Evolutionary conservation across 164 flowering plant species (phyloP).

Genomic region (Aristolochia fimbriata): DNA sequence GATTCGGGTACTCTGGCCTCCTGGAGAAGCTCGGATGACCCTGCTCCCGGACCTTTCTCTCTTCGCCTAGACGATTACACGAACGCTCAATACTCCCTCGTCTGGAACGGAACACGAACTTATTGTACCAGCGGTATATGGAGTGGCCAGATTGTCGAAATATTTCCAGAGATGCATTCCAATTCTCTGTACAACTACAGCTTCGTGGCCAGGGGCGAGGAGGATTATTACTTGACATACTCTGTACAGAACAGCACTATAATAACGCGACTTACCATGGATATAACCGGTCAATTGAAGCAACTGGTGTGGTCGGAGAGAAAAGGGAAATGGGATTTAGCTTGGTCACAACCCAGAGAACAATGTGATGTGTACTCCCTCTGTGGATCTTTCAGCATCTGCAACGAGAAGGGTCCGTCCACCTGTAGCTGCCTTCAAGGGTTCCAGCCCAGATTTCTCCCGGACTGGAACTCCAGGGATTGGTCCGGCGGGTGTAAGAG

Average conservation of each 20-base stretch:
- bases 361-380: conserved; percentile 8
- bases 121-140: too few species aligned
- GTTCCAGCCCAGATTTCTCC: conserved; percentile 1
- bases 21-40: conserved; percentile 9
- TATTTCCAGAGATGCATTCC: too few species aligned
- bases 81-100: too few species aligned
- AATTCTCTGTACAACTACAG: too few species aligned
- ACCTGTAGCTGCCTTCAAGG: conserved; percentile 17
- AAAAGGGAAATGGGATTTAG: conserved; percentile 3
- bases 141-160: too few species aligned
- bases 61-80: too few species aligned
- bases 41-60: conserved; percentile 8
- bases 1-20: too few species aligned
- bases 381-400: conserved; percentile 18
- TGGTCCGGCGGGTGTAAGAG: conserved; percentile 17
- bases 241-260: too few species aligned
- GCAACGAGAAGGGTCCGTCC: conserved; percentile 3
- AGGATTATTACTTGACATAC: too few species aligned
- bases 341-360: conserved; percentile 13
- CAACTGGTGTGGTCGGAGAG: conserved; percentile 5
- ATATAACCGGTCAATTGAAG: conserved; percentile 11
- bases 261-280: conserved; percentile 10
- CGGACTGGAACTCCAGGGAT: conserved; percentile 8
- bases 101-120: too few species aligned
- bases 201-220: too few species aligned